These are phyloP conservation scores for Fusarium pseudograminearum DNA, from an alignment of 2,329 filamentous ascomycete species.

Conservation along the genomic window DNA sequence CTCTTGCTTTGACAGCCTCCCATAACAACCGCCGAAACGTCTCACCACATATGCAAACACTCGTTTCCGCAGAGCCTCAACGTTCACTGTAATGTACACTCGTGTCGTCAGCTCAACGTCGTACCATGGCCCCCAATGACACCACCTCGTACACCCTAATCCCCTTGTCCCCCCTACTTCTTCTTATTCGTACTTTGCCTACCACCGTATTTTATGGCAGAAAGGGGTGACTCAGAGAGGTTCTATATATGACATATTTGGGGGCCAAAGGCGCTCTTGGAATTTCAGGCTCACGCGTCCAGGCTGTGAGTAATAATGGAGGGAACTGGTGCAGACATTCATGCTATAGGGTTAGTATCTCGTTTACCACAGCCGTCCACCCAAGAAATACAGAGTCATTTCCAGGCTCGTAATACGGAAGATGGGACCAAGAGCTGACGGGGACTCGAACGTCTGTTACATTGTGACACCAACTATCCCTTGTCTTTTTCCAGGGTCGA, in stretches of 20 bases:
- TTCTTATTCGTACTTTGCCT: background rate
- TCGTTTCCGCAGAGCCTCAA: slow-evolving; percentile 26
- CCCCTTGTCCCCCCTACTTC: background rate
- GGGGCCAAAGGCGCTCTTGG: background rate
- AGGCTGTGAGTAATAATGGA: background rate
- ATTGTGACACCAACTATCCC: background rate
- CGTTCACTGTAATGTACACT: background rate
- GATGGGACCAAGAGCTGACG: background rate
- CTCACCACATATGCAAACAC: background rate
- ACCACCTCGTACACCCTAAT: background rate
- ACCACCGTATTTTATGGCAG: too few relatives aligned
- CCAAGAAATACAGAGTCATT: background rate
- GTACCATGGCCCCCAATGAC: background rate
- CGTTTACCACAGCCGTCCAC: background rate
- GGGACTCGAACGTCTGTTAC: background rate
- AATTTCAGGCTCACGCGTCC: background rate
- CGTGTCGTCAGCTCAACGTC: slow-evolving; percentile 1
- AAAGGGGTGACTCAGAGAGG: background rate
- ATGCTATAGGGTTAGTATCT: background rate
- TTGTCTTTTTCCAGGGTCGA: background rate
- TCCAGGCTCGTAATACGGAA: background rate
- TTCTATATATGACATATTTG: background rate
- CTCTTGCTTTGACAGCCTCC: background rate
- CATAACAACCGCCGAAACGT: background rate
- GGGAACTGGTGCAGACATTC: background rate